Evolutionary conservation across 768 basidiomycete species (phyloP).

Genomic region (Boletus rubescentipes): DNA sequence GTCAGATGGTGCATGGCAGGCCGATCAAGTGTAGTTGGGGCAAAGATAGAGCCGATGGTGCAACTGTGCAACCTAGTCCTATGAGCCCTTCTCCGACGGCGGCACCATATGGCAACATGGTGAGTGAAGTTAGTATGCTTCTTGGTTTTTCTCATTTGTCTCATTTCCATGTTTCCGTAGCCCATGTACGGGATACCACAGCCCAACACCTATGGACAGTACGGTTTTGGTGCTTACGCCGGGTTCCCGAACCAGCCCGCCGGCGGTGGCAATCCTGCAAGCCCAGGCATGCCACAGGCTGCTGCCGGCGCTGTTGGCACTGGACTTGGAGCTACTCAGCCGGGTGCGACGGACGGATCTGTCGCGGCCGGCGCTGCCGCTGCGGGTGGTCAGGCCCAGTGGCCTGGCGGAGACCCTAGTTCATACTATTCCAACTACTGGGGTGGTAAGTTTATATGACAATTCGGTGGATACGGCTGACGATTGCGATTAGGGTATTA

Average conservation of each 20-base stretch:
- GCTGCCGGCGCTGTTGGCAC: constrained; percentile 54
- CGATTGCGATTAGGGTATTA: constrained; percentile 65
- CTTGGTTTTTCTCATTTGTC: neutral
- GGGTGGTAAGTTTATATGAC: constrained; percentile 56
- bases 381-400: constrained; percentile 69
- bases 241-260: constrained; percentile 64
- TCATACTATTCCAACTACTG: constrained; percentile 82
- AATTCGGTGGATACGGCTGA: constrained; percentile 6
- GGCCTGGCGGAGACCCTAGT: constrained; percentile 71
- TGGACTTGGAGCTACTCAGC: constrained; percentile 54
- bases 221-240: constrained; percentile 72
- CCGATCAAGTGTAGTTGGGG: constrained; percentile 99
- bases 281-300: constrained; percentile 54
- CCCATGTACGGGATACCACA: constrained; percentile 92
- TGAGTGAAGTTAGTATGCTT: constrained; percentile 26
- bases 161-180: constrained; percentile 34
- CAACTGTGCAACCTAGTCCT: constrained; percentile 47
- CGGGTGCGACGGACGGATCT: constrained; percentile 54
- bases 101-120: constrained; percentile 79
- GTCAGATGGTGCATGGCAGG: constrained; percentile 94
- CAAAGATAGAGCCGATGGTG: constrained; percentile 85
- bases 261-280: constrained; percentile 45
- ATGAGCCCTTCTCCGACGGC: constrained; percentile 62
- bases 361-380: constrained; percentile 47
- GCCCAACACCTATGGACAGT: constrained; percentile 69